A percentile compares a stretch with the other conserved stretches of the same genome.
These are phyloP conservation scores for Nowakowskiella sp. DNA, from an alignment of 192 early-diverging fungal genomes.

Conservation along the genomic window DNA sequence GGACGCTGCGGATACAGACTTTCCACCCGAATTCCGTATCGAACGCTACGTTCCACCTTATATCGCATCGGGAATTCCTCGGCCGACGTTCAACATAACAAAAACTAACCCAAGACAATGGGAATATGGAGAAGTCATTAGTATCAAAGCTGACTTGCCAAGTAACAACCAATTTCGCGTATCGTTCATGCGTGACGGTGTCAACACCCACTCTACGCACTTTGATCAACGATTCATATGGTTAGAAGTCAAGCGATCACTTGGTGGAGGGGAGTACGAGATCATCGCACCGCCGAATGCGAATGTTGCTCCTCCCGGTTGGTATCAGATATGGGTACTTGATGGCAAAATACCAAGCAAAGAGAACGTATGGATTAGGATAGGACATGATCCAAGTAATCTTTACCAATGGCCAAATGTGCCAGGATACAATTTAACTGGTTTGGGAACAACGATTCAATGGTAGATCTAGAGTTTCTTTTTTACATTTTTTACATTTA, in stretches of 20 bases:
- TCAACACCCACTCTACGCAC: constrained; percentile 1
- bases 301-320: background rate
- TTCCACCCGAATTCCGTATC: background rate
- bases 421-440: background rate
- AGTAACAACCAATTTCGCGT: background rate
- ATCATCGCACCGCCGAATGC: background rate
- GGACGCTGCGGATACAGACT: background rate
- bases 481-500: no score
- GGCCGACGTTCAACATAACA: background rate
- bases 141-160: background rate
- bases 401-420: background rate
- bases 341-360: background rate
- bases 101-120: background rate
- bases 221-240: background rate
- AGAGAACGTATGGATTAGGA: background rate
- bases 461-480: background rate
- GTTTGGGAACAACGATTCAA: background rate
- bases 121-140: background rate
- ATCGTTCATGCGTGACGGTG: constrained; percentile 1
- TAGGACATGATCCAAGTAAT: background rate
- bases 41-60: background rate
- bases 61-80: background rate
- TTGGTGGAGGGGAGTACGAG: background rate
- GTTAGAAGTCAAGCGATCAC: background rate
- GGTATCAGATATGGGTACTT: background rate